Base-by-base conservation (phyloP, 768 basidiomycete genomes). In the Phlebiopsis gigantea region DNA sequence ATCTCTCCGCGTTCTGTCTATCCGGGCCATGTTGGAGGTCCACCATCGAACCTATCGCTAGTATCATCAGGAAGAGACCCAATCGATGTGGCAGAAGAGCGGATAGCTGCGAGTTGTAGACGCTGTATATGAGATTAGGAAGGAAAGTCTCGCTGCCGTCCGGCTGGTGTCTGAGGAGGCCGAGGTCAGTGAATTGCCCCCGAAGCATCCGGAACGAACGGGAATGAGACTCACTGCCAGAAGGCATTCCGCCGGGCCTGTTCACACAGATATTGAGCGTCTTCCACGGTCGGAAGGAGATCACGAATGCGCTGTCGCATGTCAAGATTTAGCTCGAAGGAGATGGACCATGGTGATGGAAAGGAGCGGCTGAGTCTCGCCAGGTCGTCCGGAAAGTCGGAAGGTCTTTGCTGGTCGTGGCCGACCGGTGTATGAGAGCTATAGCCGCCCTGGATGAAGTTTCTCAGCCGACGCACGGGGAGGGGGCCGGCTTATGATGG, bases 101-200 rank as follows among this genome's bases (percentile, higher is more conserved):
- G 65, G 81, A 75, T 42, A 85, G 76, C 34, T 79, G 76, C 5
- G 80, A 80, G 30, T 76, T 77, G 68, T 87, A 88, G 59, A 84
- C 82, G 67, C 86, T 84, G 63, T 84, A 81, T 3, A 87, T 69
- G 43, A 87, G 75, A 67, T 87, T 85, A 41, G 84, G 82, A 41
- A 87, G 74, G 71, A 84, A 85, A 0, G 84, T 85, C 63, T 84
- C 82, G 59, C 85, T 84, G 39, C 83, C 77, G 66, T 87, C 85
- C 55, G 87, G 74, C 64, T 85, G 85, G 69, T 82, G 83, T 71
- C 84, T 85, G 45, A 46, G 14, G 46, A 24, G 17, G 22, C 42
- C 44, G 34, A 51, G 41, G 54, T 59, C 17, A 59, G 51, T 29
- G 10, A 28, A 54, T 46, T 26, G 58, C 56, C 54, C 56, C 58